Percentiles rank a stretch among this genome's conserved stretches.
These are phyloP conservation scores for Bruguiera parviflora DNA, from an alignment of 345 rosid species.

Conservation along the genomic window DNA sequence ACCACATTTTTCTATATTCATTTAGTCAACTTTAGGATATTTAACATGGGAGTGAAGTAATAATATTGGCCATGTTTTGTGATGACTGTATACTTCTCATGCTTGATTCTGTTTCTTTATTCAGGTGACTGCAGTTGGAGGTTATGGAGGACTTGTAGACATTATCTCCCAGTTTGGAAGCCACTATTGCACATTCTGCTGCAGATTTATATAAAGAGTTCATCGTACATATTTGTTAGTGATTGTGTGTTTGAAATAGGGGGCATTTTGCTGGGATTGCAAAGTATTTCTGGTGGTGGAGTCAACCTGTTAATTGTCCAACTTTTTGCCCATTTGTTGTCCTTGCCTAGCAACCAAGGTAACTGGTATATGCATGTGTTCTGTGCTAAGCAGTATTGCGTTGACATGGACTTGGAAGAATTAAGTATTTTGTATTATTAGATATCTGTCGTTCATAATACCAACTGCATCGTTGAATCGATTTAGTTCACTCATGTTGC, in stretches of 20 bases:
- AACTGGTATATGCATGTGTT: too few relatives aligned
- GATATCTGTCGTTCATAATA: too few relatives aligned
- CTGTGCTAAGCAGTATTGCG: too few relatives aligned
- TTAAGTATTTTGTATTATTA: too few relatives aligned
- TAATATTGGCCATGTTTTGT: neutral
- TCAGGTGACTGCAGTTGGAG: conserved; percentile 80
- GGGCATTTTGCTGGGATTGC: neutral
- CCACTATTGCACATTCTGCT: conserved; percentile 82
- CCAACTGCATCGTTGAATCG: too few relatives aligned
- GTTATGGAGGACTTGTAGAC: conserved; percentile 88
- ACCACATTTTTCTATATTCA: neutral
- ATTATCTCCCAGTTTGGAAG: conserved; percentile 89
- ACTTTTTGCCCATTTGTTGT: too few relatives aligned
- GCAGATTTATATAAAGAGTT: conserved; percentile 27
- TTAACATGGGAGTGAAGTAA: neutral
- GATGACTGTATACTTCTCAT: neutral
- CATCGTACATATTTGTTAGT: neutral
- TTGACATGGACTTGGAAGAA: too few relatives aligned
- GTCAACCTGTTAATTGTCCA: too few relatives aligned
- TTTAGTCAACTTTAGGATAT: too few relatives aligned
- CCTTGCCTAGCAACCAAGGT: too few relatives aligned
- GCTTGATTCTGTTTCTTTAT: conserved; percentile 2
- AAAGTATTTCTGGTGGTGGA: too few relatives aligned
- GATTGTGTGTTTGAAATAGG: neutral
- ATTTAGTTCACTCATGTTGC: too few relatives aligned